phyloP scores from a whole-genome alignment of 371 early-diverging fungal species.

The Sporodiniella umbellata region DNA sequence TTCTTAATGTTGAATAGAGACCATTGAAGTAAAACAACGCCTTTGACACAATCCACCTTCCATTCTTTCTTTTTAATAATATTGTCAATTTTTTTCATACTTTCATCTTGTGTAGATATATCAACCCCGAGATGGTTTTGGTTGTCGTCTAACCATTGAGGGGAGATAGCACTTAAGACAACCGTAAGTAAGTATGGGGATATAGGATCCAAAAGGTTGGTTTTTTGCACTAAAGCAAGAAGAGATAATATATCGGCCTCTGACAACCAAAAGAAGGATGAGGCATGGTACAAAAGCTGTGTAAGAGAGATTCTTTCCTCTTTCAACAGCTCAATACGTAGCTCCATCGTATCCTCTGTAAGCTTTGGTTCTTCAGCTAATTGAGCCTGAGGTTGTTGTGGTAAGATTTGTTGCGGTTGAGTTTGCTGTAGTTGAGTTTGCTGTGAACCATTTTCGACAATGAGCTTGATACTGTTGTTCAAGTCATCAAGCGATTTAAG shows the following conservation, averaged over 20 bases:
- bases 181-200: constrained; percentile 15
- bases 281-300: constrained; percentile 20
- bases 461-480: not conserved
- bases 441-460: constrained; percentile 1
- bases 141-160: not conserved
- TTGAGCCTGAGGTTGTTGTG: constrained; percentile 3
- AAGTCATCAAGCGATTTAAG: constrained; percentile 5
- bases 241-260: constrained; percentile 14
- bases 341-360: not conserved
- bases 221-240: constrained; percentile 2
- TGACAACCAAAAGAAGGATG: constrained; percentile 15
- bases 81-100: constrained; percentile 12
- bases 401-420: not conserved
- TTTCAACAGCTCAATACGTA: constrained; percentile 9
- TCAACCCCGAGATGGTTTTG: not conserved
- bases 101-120: not conserved
- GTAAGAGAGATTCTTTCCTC: constrained; percentile 20
- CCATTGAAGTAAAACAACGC: constrained; percentile 10
- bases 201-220: constrained; percentile 9
- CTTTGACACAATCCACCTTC: constrained; percentile 13
- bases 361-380: not conserved
- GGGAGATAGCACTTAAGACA: constrained; percentile 14
- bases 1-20: not conserved
- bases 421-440: constrained; percentile 10
- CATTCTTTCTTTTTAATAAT: constrained; percentile 8